Percentiles rank a stretch among this genome's conserved stretches.
These are phyloP conservation scores for Tremellales sp. DNA, from an alignment of 1,284 basidiomycete species.

Conservation along the genomic window DNA sequence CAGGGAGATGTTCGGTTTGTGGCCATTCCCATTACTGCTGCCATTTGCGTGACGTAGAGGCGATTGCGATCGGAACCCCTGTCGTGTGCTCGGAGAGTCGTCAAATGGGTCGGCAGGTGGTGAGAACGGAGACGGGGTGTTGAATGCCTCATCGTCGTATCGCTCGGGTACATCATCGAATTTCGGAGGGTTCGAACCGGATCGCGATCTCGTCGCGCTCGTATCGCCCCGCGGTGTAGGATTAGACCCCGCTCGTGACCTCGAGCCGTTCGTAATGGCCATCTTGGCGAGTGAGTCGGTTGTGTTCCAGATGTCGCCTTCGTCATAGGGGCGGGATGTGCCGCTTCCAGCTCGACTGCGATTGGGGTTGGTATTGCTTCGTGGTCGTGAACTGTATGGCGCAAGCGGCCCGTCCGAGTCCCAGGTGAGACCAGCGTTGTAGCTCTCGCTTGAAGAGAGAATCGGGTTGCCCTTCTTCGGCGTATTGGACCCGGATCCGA, in stretches of 20 bases:
- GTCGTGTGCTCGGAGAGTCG: not conserved
- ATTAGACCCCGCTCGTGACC: no score
- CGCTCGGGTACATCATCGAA: not conserved
- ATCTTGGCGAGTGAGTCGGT: not conserved
- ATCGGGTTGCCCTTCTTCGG: slow-evolving; percentile 13
- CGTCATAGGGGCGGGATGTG: not conserved
- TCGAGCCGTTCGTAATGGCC: not conserved
- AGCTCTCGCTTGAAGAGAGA: slow-evolving; percentile 31
- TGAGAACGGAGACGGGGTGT: not conserved
- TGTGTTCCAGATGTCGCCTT: not conserved
- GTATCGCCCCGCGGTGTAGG: not conserved
- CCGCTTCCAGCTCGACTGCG: not conserved
- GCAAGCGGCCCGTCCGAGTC: slow-evolving; percentile 28
- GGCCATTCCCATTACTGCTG: slow-evolving; percentile 1
- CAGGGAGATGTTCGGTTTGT: not conserved
- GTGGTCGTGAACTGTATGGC: not conserved
- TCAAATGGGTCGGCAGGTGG: not conserved
- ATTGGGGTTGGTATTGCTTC: slow-evolving; percentile 1
- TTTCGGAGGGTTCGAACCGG: slow-evolving; percentile 17
- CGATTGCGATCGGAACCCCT: not conserved
- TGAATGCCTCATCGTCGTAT: not conserved
- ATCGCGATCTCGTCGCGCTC: not conserved
- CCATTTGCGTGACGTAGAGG: not conserved
- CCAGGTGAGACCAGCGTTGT: slow-evolving; percentile 37
- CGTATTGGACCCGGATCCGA: slow-evolving; percentile 14